Evolutionary conservation across 306 rosid species (phyloP).

Genomic region (Acacia acuminata): DNA sequence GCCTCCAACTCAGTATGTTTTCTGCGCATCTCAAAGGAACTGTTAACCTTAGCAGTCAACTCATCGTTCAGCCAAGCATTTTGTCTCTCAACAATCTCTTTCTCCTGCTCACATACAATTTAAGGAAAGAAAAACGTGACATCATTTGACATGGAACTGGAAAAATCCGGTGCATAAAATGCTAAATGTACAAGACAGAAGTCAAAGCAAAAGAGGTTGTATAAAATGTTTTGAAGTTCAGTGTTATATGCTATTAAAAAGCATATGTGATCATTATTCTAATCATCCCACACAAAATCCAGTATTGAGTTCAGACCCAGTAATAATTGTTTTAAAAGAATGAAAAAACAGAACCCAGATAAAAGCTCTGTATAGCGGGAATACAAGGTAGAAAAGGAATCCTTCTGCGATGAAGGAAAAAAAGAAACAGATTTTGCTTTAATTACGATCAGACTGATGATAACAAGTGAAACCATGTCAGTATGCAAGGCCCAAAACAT

Average conservation of each 20-base stretch:
- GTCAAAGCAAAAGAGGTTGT: not conserved
- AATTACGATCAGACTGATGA: not conserved
- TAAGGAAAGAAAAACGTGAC: slow-evolving; percentile 14
- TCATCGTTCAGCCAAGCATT: slow-evolving; percentile 85
- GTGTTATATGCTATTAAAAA: not conserved
- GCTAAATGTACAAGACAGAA: slow-evolving; percentile 7
- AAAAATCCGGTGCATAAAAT: not conserved
- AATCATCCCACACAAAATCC: not conserved
- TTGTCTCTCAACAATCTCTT: slow-evolving; percentile 86
- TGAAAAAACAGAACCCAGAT: not conserved
- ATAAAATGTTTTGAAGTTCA: not conserved
- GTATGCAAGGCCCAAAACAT: not conserved
- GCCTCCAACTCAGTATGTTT: slow-evolving; percentile 69
- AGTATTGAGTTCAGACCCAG: not conserved
- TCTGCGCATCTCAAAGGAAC: slow-evolving; percentile 62
- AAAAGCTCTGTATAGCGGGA: not conserved
- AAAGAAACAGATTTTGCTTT: not conserved
- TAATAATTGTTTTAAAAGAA: not conserved
- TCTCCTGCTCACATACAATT: slow-evolving; percentile 64
- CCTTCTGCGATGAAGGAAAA: not conserved
- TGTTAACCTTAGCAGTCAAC: slow-evolving; percentile 71
- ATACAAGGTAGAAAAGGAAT: not conserved
- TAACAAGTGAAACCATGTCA: not conserved
- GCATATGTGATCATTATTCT: not conserved
- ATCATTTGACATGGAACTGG: slow-evolving; percentile 28